These are phyloP conservation scores for Effrenium voratum DNA, from an alignment of 73 alveolate genomes.

Conservation along the genomic window DNA sequence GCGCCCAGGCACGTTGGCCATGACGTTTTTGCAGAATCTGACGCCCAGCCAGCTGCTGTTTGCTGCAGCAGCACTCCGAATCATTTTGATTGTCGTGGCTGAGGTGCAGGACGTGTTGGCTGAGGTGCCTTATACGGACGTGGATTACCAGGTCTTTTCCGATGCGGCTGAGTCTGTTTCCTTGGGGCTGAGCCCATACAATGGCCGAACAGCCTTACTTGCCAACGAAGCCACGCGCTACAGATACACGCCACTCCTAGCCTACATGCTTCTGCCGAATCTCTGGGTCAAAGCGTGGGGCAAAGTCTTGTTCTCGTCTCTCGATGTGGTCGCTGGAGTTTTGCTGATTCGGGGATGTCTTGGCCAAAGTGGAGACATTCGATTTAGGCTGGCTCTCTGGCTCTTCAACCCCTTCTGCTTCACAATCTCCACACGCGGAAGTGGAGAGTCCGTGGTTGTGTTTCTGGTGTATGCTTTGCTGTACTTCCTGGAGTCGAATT, in stretches of 20 bases:
- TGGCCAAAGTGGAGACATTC: background rate
- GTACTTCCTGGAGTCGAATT: conserved; percentile 56
- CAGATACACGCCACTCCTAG: conserved; percentile 97
- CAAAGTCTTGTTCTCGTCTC: conserved; percentile 39
- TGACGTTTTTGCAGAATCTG: too few relatives aligned
- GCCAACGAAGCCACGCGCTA: conserved; percentile 87
- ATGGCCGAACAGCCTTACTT: conserved; percentile 95
- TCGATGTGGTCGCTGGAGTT: conserved; percentile 30
- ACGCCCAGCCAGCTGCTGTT: background rate
- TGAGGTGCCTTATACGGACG: conserved; percentile 96
- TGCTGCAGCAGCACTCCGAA: conserved; percentile 25
- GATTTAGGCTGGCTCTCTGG: conserved; percentile 95
- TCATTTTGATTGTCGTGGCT: conserved; percentile 28
- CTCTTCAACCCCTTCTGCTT: conserved; percentile 96
- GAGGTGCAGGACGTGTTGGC: conserved; percentile 56
- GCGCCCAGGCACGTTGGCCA: too few relatives aligned
- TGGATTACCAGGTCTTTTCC: conserved; percentile 98
- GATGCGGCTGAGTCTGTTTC: conserved; percentile 97
- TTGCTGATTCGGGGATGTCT: background rate
- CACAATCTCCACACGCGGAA: conserved; percentile 97
- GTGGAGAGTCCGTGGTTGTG: conserved; percentile 80
- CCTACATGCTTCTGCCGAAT: conserved; percentile 96
- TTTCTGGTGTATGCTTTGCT: conserved; percentile 34
- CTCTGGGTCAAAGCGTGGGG: background rate
- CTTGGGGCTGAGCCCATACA: conserved; percentile 97